Percentiles rank a stretch among this genome's conserved stretches.
Conservation (phyloP, 768 basidiomycete species). For the Macrolepiota fuliginosa region DNA sequence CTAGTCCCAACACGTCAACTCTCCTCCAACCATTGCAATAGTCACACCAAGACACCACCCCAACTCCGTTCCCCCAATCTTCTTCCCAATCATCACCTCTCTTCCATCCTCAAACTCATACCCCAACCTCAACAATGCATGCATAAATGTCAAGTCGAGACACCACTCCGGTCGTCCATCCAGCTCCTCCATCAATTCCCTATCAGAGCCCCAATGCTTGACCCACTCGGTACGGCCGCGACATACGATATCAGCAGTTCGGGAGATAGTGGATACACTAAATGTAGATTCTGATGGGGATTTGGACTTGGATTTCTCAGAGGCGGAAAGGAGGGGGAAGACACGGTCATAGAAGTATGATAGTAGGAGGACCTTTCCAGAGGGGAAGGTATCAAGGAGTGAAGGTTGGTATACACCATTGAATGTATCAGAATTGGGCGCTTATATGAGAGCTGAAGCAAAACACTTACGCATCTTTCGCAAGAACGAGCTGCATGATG, state of each 20-base stretch:
- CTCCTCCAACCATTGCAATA: slow-evolving; percentile 66
- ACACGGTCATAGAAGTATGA: slow-evolving; percentile 99
- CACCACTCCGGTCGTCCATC: slow-evolving; percentile 90
- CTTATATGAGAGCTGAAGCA: not conserved
- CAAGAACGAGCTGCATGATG: slow-evolving; percentile 85
- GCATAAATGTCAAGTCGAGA: slow-evolving; percentile 94
- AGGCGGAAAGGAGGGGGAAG: slow-evolving; percentile 58
- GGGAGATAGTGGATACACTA: slow-evolving; percentile 56
- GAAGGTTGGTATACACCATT: slow-evolving; percentile 97
- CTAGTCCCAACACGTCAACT: slow-evolving; percentile 53
- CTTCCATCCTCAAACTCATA: slow-evolving; percentile 82
- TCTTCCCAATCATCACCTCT: slow-evolving; percentile 79
- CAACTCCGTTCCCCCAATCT: slow-evolving; percentile 85
- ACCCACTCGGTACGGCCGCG: slow-evolving; percentile 62
- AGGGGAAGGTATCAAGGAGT: slow-evolving; percentile 82
- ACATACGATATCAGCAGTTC: slow-evolving; percentile 73
- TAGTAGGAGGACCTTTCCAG: slow-evolving; percentile 84
- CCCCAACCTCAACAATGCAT: slow-evolving; percentile 79
- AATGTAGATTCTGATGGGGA: slow-evolving; percentile 23
- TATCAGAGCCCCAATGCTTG: slow-evolving; percentile 37
- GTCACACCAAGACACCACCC: slow-evolving; percentile 93
- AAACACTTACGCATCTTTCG: slow-evolving; percentile 83
- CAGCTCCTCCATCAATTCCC: slow-evolving; percentile 55
- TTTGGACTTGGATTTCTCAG: slow-evolving; percentile 14
- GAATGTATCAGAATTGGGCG: slow-evolving; percentile 49